A percentile compares a stretch with the other conserved stretches of the same genome.
Conservation (phyloP, 805 yeast species). For the Saccharomycopsis javanensis region DNA sequence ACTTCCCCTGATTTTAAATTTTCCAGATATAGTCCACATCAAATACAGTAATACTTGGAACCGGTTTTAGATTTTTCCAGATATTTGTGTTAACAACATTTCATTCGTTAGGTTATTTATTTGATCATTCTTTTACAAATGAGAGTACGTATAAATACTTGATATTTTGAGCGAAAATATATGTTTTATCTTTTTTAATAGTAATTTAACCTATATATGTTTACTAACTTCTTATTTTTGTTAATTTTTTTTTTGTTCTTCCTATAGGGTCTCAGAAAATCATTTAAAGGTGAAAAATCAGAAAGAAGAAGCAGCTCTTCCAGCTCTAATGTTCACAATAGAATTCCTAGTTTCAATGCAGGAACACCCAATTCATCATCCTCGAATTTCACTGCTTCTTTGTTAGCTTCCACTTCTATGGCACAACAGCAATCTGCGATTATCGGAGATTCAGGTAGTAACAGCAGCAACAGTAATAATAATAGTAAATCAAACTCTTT, state of each 20-base stretch:
- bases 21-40: no score
- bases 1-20: no score
- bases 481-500: slow-evolving; percentile 17
- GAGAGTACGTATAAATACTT: slow-evolving; percentile 11
- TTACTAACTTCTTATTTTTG: neutral
- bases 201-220: no score
- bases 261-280: slow-evolving; percentile 26
- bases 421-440: neutral
- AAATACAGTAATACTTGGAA: no score
- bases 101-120: no score
- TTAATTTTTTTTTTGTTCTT: neutral
- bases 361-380: slow-evolving; percentile 16
- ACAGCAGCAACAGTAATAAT: slow-evolving; percentile 8
- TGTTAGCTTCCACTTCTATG: neutral
- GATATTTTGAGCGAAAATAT: no score
- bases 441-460: neutral
- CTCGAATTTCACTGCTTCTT: slow-evolving; percentile 11
- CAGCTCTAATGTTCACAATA: neutral
- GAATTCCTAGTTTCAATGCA: neutral
- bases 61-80: no score
- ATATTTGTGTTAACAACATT: no score
- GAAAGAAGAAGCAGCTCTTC: slow-evolving; percentile 12
- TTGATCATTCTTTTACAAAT: no score
- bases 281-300: slow-evolving; percentile 26
- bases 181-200: no score